A percentile compares a stretch with the other conserved stretches of the same genome.
phyloP scores from a whole-genome alignment of 2,329 filamentous ascomycete species.

The Plectosphaerella plurivora region DNA sequence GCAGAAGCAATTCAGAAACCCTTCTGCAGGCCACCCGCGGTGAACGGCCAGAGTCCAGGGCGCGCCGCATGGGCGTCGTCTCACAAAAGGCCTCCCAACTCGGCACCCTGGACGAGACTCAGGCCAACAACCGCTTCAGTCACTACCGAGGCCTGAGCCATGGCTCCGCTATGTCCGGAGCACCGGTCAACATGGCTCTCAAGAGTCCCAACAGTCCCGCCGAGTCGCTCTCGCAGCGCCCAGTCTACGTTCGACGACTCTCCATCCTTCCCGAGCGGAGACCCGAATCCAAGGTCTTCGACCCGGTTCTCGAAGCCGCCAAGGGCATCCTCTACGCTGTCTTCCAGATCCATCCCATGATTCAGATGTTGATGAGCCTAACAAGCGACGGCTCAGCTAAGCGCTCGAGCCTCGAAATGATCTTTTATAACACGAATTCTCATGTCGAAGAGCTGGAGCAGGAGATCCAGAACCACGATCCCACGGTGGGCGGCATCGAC shows the following conservation, averaged over 20 bases:
- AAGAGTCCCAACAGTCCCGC: constrained; percentile 58
- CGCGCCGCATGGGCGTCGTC: constrained; percentile 60
- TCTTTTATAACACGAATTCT: constrained; percentile 64
- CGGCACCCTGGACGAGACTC: constrained; percentile 57
- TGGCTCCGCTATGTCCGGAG: constrained; percentile 62
- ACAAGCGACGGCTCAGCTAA: constrained; percentile 57
- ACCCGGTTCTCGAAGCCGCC: constrained; percentile 60
- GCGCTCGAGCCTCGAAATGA: constrained; percentile 60
- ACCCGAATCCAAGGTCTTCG: constrained; percentile 55
- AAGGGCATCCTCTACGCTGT: constrained; percentile 64
- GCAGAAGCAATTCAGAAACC: constrained; percentile 62
- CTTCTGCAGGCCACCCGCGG: constrained; percentile 42
- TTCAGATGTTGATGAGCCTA: constrained; percentile 60
- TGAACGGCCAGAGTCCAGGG: constrained; percentile 50
- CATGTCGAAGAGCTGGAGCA: constrained; percentile 63
- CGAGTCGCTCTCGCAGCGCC: constrained; percentile 52
- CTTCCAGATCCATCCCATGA: constrained; percentile 64
- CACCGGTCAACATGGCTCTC: constrained; percentile 27
- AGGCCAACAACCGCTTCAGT: constrained; percentile 60
- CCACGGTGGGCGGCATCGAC: constrained; percentile 43
- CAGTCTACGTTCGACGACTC: constrained; percentile 59
- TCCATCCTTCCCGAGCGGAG: constrained; percentile 60
- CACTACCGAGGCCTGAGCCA: constrained; percentile 64
- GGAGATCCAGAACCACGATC: constrained; percentile 59
- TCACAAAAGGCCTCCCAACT: constrained; percentile 57